Percentiles rank a stretch among this genome's conserved stretches.
phyloP scores from a whole-genome alignment of 2,329 filamentous ascomycete species.

The Trichoderma sp. region DNA sequence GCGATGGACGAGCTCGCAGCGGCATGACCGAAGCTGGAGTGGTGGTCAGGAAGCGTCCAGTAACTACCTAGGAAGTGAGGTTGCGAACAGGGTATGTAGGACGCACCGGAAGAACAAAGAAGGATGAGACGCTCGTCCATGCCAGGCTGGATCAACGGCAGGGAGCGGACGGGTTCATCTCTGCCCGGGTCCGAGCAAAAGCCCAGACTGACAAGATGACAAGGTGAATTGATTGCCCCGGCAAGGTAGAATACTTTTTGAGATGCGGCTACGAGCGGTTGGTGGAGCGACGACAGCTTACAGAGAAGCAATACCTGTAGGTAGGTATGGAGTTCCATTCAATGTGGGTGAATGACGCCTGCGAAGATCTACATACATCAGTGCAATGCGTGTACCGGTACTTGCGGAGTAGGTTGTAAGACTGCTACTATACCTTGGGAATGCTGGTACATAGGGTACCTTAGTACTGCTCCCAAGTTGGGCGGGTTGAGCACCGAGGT shows the following conservation, averaged over 20 bases:
- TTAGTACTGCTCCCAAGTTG: too few relatives aligned
- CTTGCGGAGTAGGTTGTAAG: too few relatives aligned
- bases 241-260: neutral
- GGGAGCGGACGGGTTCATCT: slow-evolving; percentile 16
- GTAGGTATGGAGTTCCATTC: too few relatives aligned
- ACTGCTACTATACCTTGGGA: neutral
- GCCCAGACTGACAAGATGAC: neutral
- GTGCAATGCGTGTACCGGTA: too few relatives aligned
- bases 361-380: too few relatives aligned
- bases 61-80: neutral
- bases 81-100: neutral
- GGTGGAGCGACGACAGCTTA: too few relatives aligned
- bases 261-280: neutral
- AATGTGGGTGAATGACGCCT: too few relatives aligned
- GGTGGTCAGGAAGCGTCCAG: neutral
- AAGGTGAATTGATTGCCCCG: neutral
- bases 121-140: neutral
- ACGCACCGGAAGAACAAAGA: slow-evolving; percentile 6
- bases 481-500: neutral
- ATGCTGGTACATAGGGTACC: too few relatives aligned
- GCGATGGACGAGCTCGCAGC: neutral
- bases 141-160: neutral
- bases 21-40: neutral
- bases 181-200: slow-evolving; percentile 6
- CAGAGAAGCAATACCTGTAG: too few relatives aligned